Base-by-base conservation (phyloP, 78 protist species). In the Planoprotostelium fungivorum region DNA sequence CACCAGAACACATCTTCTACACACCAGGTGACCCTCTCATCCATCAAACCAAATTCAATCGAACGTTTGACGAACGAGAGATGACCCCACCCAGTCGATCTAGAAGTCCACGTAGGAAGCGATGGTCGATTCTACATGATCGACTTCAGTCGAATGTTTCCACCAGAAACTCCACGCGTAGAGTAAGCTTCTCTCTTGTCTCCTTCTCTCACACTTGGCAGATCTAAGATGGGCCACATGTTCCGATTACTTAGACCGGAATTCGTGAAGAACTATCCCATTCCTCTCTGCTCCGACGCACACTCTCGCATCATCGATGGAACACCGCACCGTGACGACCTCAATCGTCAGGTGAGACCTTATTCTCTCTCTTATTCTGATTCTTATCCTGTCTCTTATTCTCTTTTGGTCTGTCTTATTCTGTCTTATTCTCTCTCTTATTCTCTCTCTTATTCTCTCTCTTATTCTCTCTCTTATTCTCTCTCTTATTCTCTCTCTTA, bases 231-330 rank as follows among this genome's bases (percentile, higher is more conserved):
- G 87, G 93, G 96, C 34, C 94, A 94, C 63, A 29, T 94, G 28
- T 94, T 87, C 96, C 93, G 89, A 34, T 63, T 94, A 51, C 91
- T 94, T n/a, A 37, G 96, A 63, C 96, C 96, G 28, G 96, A 94
- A 84, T 94, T 94, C 38, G 34, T 94, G 23, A 89, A 89, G 87
- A 38, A 34, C 38, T 90, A 92, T 83, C 94, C 92, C 31, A 91
- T 89, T 39, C 90, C 93, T 9, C 90, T 94, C 0, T 94, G 95
- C 37, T 88, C 92, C 0, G 96, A 94, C 84, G 96, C 96, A 0
- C 89, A 91, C 35, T 87, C 91, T 38, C 92, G 92, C 5, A 91
- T 94, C 38, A 38, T 91, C 9, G 87, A 84, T 16, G 73, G 73
- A 51, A 51, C 73, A 51, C 73, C 73, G 31, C 31, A 16, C 31